Evolutionary conservation across 441 rosid species (phyloP), one percentile per base, ranked within the genome.

Genomic region (Gossypium aridum): DNA sequence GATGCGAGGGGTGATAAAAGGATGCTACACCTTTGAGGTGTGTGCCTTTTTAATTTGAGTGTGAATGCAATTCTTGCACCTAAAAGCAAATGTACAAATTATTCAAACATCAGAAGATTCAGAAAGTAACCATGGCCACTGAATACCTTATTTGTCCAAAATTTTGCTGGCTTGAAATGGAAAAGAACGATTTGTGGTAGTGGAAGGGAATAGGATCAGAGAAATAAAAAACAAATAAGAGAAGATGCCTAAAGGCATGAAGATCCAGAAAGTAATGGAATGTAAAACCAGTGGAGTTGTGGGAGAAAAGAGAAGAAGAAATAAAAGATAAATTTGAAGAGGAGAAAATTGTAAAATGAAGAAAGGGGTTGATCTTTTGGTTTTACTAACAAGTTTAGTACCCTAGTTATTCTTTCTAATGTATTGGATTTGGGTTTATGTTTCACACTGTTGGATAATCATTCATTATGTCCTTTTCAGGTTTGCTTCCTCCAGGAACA

Each of bases 401-500:
- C 23, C 5, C 26, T 49, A 68, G 10, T 54, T 26, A 28, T 28
- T 70, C 26, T 70, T 26, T 68, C 34, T 54, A 70, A 61, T 45
- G 12, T 69, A 14, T 26, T 69, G 8, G 61, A 28, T 31, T 28
- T 54, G 73, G 47, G 2, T 54, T 16, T 70, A 7, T 59, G 59
- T 53, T 31, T 70, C 19, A 53, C 3, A 25, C 57, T 51, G 57
- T 53, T 64, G n/a, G 25, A 2, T 53, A 47, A 54, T 54, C 49
- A 70, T 70, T 31, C 26, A 2, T 9, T 16, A 2, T 70, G 62
- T 74, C 7, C 56, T 47, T 78, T 79, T 77, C 87, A 94, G 98
- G 99, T 68, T 84, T 97, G 81, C 94, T 94, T 77, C 99, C 99
- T 81, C 97, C 98, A 1, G 99, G 99, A 82, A 91, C 99, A 51